Evolutionary conservation across 352 stramenopile genomes (phyloP), one percentile per base, ranked within the genome.

Genomic region (Phytophthora kernoviae): DNA sequence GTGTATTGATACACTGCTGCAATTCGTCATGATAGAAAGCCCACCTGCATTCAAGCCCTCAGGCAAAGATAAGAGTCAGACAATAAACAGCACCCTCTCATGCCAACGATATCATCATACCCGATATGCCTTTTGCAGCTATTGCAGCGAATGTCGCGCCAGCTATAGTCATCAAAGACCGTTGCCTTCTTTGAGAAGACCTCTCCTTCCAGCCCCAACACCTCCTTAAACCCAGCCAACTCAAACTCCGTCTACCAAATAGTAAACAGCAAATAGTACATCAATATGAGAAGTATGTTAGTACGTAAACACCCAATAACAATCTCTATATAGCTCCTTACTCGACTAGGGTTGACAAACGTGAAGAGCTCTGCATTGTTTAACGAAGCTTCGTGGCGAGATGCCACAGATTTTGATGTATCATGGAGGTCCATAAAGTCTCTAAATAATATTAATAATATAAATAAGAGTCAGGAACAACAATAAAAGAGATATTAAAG

Each of bases 121-220:
- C 86, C 84, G 26, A 95, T 63, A 36, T 93, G 83, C 48, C 80
- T 71, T 45, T 91, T 90, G 72, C 87, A 95, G 48, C 75, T 73
- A 54, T 56, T 64, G 55, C 87, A 95, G 54, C 72, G 80, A 64
- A 93, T 68, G 42, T 91, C 82, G 12, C 79, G 79, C 79, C 77
- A 95, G 59, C 82, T 93, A 76, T 93, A 95, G 46, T 81, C 66
- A 18, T 91, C 79, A 56, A 95, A 95, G 50, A 94, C 79, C 51
- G 84, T 89, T 45, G 84, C 76, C 24, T 84, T 84, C 54, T 81
- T 90, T 21, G 84, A 88, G 59, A 84, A 91, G 8, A 58, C 54
- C 8, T 93, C 83, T 14, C 73, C 62, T 34, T 89, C 77, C 39
- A 91, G 20, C 17, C 73, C 84, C 7, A 84, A 36, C 6, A 84